Evolutionary conservation across 768 basidiomycete genomes (phyloP), one percentile per base, ranked within the genome.

Genomic region (Leccinum boreale): DNA sequence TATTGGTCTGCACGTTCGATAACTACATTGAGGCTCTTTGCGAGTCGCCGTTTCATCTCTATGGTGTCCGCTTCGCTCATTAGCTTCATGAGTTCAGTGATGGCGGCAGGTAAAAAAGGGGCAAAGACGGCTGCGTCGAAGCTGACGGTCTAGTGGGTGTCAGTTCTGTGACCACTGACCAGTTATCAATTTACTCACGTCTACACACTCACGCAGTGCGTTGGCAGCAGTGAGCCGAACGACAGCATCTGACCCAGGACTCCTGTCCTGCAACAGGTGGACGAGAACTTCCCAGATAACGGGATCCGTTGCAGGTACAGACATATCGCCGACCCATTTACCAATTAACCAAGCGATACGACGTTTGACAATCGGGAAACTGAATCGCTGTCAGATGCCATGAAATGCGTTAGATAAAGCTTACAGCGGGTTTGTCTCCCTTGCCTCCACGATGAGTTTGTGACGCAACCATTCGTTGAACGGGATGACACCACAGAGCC

Each of bases 331-430:
- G 33, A 93, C 80, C 90, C 92, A 94, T 78, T 87, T 89, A 24
- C 95, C 94, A 48, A 98, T 81, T 4, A 98, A 76, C 94, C 94
- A 97, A 1, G 95, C 94, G 62, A 98, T 89, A 31, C 95, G 84
- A n/a, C 94, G 84, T 71, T 98, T 96, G 59, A 98, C 83, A 54
- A 98, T 90, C 1, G 91, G 89, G 68, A 89, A 93, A 57, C 94
- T 96, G 56, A 28, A 44, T 10, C 39, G 31, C 33, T 44, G 54
- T 52, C 51, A 58, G 56, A 67, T 21, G 57, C 50, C 19, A 33
- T n/a, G 35, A 55, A 56, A 28, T 11, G 7, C 24, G 33, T 28
- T 31, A 49, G 53, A 50, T 12, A 3, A 46, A 26, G 33, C 80
- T 52, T 65, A 89, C 90, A 75, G 83, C 26, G 83, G 77, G 59